A percentile compares a stretch with the other conserved stretches of the same genome.
These are phyloP conservation scores for Saraca asoca DNA, from an alignment of 331 rosid genomes.

Conservation along the genomic window DNA sequence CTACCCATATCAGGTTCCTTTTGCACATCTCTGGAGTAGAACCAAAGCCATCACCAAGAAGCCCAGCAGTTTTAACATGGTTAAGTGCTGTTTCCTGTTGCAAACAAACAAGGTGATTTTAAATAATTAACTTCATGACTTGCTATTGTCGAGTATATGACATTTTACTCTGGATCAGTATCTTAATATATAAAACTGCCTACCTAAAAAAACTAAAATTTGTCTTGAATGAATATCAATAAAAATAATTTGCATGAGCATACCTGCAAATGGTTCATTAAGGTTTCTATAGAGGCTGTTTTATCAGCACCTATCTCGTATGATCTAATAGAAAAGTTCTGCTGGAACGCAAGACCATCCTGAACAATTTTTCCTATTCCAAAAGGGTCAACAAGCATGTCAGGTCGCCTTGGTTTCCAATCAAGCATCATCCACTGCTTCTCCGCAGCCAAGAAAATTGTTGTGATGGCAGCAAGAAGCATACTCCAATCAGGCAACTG, in stretches of 20 bases:
- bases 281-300: constrained; percentile 90
- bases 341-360: constrained; percentile 91
- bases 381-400: constrained; percentile 82
- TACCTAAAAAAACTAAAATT: not conserved
- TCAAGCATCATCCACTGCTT: constrained; percentile 99
- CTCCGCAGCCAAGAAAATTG: constrained; percentile 94
- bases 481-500: constrained; percentile 99
- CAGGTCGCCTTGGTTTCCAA: constrained; percentile 95
- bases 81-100: constrained; percentile 95
- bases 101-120: constrained; percentile 21
- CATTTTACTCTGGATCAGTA: too few relatives aligned
- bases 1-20: constrained; percentile 97
- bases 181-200: not conserved
- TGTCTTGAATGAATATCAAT: constrained; percentile 13
- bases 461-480: constrained; percentile 99
- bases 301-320: constrained; percentile 99
- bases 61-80: constrained; percentile 90
- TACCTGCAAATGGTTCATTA: constrained; percentile 98
- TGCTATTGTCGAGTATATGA: too few relatives aligned
- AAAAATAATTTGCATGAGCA: not conserved
- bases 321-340: constrained; percentile 92
- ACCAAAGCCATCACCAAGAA: constrained; percentile 97
- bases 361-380: constrained; percentile 90
- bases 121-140: not conserved
- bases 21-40: constrained; percentile 94